Evolutionary conservation across 202 grass and related monocot genomes (phyloP).

Genomic region (Elaeis oleifera): DNA sequence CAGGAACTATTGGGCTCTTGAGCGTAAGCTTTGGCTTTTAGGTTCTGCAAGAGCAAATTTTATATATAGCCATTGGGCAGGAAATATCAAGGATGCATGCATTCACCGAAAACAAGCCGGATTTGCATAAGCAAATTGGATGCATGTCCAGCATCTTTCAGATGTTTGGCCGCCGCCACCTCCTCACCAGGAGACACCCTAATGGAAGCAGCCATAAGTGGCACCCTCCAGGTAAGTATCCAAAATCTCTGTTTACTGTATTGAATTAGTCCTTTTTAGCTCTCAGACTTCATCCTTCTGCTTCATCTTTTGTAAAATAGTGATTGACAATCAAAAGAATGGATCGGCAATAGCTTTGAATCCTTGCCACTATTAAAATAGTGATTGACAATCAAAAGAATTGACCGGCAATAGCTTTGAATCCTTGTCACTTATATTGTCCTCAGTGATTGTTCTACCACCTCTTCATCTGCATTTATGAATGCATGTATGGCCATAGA

Average conservation of each 20-base stretch:
- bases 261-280: conserved; percentile 1
- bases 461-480: too few species aligned
- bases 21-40: not conserved
- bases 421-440: too few species aligned
- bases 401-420: too few species aligned
- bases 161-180: conserved; percentile 69
- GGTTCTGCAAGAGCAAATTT: not conserved
- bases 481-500: too few species aligned
- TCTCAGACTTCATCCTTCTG: not conserved
- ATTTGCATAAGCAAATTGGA: conserved; percentile 60
- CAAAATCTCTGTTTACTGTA: not conserved
- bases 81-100: conserved; percentile 17
- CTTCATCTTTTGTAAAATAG: not conserved
- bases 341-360: too few species aligned
- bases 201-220: conserved; percentile 24
- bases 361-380: not conserved
- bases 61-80: not conserved
- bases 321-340: not conserved
- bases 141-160: conserved; percentile 86
- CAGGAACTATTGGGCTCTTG: not conserved
- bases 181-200: conserved; percentile 24
- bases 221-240: conserved; percentile 50
- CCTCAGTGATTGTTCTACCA: too few species aligned
- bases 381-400: not conserved
- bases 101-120: conserved; percentile 34